Evolutionary conservation across 257 asterid species (phyloP), one percentile per base, ranked within the genome.

Genomic region (Oldenlandia corymbosa): DNA sequence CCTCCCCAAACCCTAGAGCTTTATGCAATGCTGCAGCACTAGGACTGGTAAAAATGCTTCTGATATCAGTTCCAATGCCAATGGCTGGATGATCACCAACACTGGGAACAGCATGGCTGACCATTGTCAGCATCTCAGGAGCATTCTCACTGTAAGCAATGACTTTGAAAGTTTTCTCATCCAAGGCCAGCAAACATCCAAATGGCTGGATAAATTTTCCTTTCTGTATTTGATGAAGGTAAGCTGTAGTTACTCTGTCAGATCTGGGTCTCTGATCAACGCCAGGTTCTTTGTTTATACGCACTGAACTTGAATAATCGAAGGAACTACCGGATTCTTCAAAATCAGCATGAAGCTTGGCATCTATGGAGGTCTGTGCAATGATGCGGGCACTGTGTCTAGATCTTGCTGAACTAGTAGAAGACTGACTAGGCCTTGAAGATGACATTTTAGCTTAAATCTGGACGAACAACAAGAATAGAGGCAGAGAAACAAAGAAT

Each of bases 1-100:
- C 97, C 83, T 92, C 99, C 16, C 94, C 93, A 39, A 87, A 92
- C 45, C 96, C 96, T 4, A 87, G 63, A 42, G 97, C 97, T 72
- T 90, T 90, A 17, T 84, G 95, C 66, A 90, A 67, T 7, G 96
- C 92, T 3, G 96, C 74, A 18, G 88, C 86, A 46, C 97, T 90
- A 5, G 96, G 97, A 52, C 76, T 75, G n/a, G 97, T 88, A 54
- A 90, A 90, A 51, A 90, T 74, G 23, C 86, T 79, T 60, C 81
- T 69, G 62, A 88, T 72, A 49, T 90, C 97, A 27, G 97, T 79
- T 48, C 95, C 96, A 7, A 85, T 79, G 41, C 80, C 90, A 27
- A 90, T 84, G 68, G 67, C 77, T 0, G 93, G 95, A 60, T 82
- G 87, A 37, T 90, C 97, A 9, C 92, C 93, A 6, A 90, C 95